Percentiles rank a stretch among this genome's conserved stretches.
phyloP scores from a whole-genome alignment of 2,329 filamentous ascomycete genomes.

The Colletotrichum endophyticum region DNA sequence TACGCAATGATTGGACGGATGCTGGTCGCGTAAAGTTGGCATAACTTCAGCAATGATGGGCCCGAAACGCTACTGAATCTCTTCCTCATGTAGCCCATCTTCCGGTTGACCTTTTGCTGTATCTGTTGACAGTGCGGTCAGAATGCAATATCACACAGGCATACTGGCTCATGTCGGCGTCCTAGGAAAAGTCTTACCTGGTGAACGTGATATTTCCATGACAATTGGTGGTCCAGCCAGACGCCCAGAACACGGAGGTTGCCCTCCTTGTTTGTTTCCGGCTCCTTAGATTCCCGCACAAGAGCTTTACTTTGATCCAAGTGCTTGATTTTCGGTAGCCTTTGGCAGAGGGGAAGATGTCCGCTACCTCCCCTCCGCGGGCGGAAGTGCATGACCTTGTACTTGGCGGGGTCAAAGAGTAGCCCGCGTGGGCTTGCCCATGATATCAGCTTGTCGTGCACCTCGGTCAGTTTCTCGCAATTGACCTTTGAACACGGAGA shows the following conservation, averaged over 20 bases:
- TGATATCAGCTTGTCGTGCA: not conserved
- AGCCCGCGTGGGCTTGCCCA: not conserved
- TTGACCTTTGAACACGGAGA: not conserved
- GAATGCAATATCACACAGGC: not conserved
- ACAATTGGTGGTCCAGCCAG: not conserved
- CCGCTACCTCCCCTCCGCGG: not conserved
- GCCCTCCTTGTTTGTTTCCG: not conserved
- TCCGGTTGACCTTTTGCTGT: not conserved
- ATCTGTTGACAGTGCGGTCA: not conserved
- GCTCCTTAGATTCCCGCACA: not conserved
- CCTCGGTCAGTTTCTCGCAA: not conserved
- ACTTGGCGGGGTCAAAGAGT: not conserved
- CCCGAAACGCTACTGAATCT: not conserved
- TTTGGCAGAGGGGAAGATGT: not conserved
- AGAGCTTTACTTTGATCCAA: not conserved
- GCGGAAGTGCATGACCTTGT: slow-evolving; percentile 1
- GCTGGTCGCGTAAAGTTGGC: not conserved
- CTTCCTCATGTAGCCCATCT: not conserved
- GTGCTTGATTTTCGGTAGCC: not conserved
- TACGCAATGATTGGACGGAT: not conserved
- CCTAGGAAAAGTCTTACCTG: not conserved
- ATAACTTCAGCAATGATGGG: not conserved
- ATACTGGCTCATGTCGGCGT: not conserved
- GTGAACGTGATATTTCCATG: not conserved
- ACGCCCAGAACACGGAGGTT: not conserved